Conservation (phyloP, 768 basidiomycete species). For the Boletellus ananas region DNA sequence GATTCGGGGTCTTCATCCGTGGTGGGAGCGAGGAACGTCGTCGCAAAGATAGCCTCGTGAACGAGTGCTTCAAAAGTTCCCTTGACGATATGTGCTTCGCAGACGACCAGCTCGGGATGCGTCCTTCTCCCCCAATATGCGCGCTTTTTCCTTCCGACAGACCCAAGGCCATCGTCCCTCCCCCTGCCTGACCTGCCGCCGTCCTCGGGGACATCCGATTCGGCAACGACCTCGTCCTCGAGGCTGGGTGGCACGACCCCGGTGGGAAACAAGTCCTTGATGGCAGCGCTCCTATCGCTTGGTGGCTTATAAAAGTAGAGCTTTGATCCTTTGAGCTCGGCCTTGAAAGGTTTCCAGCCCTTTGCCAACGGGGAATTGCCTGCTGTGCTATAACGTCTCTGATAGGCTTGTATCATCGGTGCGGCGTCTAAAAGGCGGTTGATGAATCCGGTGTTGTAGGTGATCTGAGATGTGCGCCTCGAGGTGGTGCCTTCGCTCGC, state of each 20-base stretch:
- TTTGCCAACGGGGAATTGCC: conserved; percentile 46
- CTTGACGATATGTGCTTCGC: conserved; percentile 45
- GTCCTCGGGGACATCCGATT: conserved; percentile 27
- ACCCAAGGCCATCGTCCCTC: conserved; percentile 30
- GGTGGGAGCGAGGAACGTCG: conserved; percentile 45
- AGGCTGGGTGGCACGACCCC: conserved; percentile 52
- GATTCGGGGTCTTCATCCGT: conserved; percentile 15
- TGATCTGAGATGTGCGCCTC: conserved; percentile 73
- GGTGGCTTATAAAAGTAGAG: conserved; percentile 86
- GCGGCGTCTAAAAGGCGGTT: conserved; percentile 60
- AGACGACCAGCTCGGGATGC: conserved; percentile 64
- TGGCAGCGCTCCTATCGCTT: conserved; percentile 54
- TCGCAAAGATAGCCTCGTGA: conserved; percentile 79
- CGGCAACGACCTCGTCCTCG: conserved; percentile 42
- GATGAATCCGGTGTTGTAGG: conserved; percentile 72
- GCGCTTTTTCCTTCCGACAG: conserved; percentile 49
- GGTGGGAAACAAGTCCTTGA: conserved; percentile 74
- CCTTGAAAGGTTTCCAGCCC: conserved; percentile 85
- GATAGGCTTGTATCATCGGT: conserved; percentile 35
- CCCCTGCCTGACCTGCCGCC: conserved; percentile 29
- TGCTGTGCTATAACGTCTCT: conserved; percentile 29
- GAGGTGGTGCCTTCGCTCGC: conserved; percentile 35
- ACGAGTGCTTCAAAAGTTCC: conserved; percentile 77
- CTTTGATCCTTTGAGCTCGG: conserved; percentile 80
- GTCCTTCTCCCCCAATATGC: conserved; percentile 75